These are phyloP conservation scores for Odontarrhena argentea DNA, from an alignment of 345 rosid genomes.

Conservation along the genomic window DNA sequence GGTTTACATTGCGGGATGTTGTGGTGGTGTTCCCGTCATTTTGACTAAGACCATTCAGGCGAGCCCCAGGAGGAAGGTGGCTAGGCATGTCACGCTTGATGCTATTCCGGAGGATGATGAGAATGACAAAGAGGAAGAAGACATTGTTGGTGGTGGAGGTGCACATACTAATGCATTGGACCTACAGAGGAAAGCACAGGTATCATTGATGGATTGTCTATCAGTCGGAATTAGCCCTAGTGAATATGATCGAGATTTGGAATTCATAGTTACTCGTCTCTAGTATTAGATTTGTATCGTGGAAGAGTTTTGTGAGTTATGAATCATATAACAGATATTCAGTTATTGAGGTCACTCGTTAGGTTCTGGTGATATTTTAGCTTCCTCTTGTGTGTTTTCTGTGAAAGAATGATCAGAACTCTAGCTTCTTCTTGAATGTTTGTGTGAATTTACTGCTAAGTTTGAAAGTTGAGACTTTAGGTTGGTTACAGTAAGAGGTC, in stretches of 20 bases:
- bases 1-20: constrained; percentile 87
- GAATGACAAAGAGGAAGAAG: constrained; percentile 55
- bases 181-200: constrained; percentile 58
- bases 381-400: not conserved
- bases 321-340: not conserved
- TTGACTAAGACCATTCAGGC: constrained; percentile 75
- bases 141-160: constrained; percentile 17
- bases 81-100: constrained; percentile 58
- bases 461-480: not conserved
- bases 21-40: constrained; percentile 83
- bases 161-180: constrained; percentile 32
- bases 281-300: not conserved
- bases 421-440: not conserved
- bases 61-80: constrained; percentile 67
- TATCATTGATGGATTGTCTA: constrained; percentile 22
- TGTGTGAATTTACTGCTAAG: not conserved
- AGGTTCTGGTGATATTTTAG: not conserved
- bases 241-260: not conserved
- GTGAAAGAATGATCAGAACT: not conserved
- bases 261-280: not conserved
- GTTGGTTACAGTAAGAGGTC: not conserved
- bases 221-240: not conserved
- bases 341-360: not conserved
- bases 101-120: constrained; percentile 94
- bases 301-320: not conserved